Conservation (phyloP, 768 basidiomycete species). For the Psilocybe subaeruginosa region DNA sequence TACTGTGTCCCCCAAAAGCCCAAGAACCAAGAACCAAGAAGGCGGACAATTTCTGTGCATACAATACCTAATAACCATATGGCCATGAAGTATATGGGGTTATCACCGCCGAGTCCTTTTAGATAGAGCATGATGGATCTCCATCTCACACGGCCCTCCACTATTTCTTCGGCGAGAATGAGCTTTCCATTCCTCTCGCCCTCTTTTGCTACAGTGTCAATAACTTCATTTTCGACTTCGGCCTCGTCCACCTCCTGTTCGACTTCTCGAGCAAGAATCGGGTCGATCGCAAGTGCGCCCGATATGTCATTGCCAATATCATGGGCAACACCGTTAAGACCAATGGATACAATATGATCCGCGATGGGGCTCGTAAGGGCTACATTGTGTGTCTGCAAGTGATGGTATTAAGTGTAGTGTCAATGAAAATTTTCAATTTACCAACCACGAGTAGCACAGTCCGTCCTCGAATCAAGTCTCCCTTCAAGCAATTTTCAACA, state of each 20-base stretch:
- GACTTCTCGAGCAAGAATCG: conserved; percentile 28
- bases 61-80: conserved; percentile 30
- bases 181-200: conserved; percentile 32
- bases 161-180: conserved; percentile 67
- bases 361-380: conserved; percentile 56
- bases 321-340: conserved; percentile 52
- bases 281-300: conserved; percentile 47
- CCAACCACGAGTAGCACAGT: conserved; percentile 82
- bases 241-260: conserved; percentile 27
- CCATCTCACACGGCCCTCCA: conserved; percentile 34
- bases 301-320: conserved; percentile 47
- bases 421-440: not conserved
- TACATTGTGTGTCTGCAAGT: conserved; percentile 49
- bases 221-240: conserved; percentile 28
- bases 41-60: conserved; percentile 27
- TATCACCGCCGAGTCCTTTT: conserved; percentile 36
- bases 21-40: conserved; percentile 43
- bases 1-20: conserved; percentile 54
- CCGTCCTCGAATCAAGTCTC: conserved; percentile 75
- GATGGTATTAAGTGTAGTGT: not conserved
- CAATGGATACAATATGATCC: conserved; percentile 59
- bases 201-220: conserved; percentile 29
- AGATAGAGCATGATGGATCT: conserved; percentile 41
- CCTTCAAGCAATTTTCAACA: conserved; percentile 76
- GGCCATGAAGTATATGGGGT: conserved; percentile 35